Conservation (phyloP, 2,329 filamentous ascomycete genomes). For the Colletotrichum tabaci region DNA sequence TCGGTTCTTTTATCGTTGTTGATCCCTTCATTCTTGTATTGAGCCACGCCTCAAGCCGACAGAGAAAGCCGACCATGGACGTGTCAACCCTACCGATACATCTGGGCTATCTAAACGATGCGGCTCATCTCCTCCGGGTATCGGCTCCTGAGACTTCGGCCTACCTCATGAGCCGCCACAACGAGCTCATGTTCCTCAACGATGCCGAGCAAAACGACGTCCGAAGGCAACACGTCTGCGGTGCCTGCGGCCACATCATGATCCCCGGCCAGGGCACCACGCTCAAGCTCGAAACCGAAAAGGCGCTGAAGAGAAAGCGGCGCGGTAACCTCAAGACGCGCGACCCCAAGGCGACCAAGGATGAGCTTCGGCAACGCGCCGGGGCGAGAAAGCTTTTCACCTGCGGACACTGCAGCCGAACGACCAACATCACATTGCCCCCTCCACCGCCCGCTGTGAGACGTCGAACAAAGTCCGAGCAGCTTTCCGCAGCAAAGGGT, state of each 20-base stretch:
- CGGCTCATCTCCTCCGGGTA: slow-evolving; percentile 69
- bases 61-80: slow-evolving; percentile 17
- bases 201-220: slow-evolving; percentile 60
- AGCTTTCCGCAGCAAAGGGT: slow-evolving; percentile 17
- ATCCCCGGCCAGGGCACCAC: slow-evolving; percentile 63
- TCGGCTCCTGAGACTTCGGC: slow-evolving; percentile 71
- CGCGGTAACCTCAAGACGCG: slow-evolving; percentile 6
- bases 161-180: slow-evolving; percentile 70
- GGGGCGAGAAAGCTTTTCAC: slow-evolving; percentile 37
- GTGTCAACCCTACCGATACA: slow-evolving; percentile 18
- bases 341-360: slow-evolving; percentile 11
- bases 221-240: slow-evolving; percentile 70
- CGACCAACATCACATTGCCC: slow-evolving; percentile 35
- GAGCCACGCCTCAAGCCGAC: neutral
- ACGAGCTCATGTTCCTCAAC: slow-evolving; percentile 64
- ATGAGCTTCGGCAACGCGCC: neutral
- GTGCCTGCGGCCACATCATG: slow-evolving; percentile 73
- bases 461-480: slow-evolving; percentile 46
- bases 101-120: slow-evolving; percentile 68
- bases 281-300: slow-evolving; percentile 56
- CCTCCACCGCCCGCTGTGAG: slow-evolving; percentile 41
- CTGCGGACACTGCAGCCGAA: slow-evolving; percentile 35
- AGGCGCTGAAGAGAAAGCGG: slow-evolving; percentile 64
- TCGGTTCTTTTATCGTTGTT: neutral
- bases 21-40: neutral